Percentiles rank a stretch among this genome's conserved stretches.
phyloP scores from a whole-genome alignment of 202 grass and related monocot genomes.

The Musa balbisiana region DNA sequence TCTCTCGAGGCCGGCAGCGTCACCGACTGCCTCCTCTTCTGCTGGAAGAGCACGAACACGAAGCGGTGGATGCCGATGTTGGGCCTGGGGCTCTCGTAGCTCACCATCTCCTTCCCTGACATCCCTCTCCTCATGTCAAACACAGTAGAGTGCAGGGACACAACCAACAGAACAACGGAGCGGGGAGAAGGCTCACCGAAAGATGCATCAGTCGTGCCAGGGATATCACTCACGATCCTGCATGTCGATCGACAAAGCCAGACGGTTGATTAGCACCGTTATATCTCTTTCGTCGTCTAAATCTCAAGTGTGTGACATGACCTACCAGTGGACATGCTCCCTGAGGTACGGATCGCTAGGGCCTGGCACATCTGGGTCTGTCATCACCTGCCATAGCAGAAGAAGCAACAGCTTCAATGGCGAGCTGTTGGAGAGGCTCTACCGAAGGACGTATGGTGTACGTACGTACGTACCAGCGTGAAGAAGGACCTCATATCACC shows the following conservation, averaged over 20 bases:
- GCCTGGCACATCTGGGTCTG: constrained; percentile 88
- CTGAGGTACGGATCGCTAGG: constrained; percentile 88
- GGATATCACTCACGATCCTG: constrained; percentile 95
- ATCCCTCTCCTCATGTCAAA: neutral
- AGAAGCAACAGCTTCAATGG: neutral
- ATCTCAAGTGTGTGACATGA: neutral
- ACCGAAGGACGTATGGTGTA: neutral
- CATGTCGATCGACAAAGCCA: neutral
- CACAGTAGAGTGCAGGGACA: no score
- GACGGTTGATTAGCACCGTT: no score
- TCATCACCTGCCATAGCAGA: constrained; percentile 52
- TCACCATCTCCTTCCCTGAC: constrained; percentile 68
- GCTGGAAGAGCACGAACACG: constrained; percentile 69
- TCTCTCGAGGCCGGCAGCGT: constrained; percentile 36
- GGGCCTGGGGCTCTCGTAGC: constrained; percentile 74
- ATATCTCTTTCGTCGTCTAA: no score
- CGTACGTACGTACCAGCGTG: constrained; percentile 44
- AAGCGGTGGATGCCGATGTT: constrained; percentile 93
- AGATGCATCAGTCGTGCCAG: constrained; percentile 82
- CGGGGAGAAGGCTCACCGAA: constrained; percentile 56
- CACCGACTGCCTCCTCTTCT: constrained; percentile 44
- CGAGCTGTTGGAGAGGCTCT: neutral
- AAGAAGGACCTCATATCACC: constrained; percentile 77
- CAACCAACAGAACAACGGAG: neutral
- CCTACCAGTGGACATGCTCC: constrained; percentile 93